Percentiles rank a stretch among this genome's conserved stretches.
Evolutionary conservation across 257 asterid species (phyloP).

Genomic region (Solanum phureja): DNA sequence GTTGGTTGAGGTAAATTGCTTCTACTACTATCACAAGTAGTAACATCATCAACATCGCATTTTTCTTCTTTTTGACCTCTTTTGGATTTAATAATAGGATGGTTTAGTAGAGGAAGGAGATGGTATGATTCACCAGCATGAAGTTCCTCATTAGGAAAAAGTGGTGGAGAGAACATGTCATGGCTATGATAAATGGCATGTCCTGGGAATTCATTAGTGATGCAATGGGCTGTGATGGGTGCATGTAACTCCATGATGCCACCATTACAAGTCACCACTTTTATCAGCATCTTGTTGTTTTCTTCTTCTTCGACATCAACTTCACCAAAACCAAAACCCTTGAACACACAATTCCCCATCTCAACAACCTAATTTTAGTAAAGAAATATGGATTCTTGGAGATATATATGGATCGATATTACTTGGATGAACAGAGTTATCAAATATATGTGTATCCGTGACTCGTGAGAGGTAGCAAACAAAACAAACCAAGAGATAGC

Average conservation of each 20-base stretch:
- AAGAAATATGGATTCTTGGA: not conserved
- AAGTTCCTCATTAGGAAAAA: conserved; percentile 27
- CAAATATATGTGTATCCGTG: not conserved
- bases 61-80: not conserved
- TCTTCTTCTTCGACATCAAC: conserved; percentile 6
- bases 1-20: not conserved
- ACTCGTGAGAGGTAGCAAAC: not conserved
- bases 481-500: not conserved
- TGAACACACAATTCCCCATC: conserved; percentile 37
- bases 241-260: conserved; percentile 47
- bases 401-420: not conserved
- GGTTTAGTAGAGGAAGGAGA: conserved; percentile 29
- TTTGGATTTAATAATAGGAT: not conserved
- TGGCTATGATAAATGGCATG: conserved; percentile 29
- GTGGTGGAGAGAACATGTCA: conserved; percentile 24
- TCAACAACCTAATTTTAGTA: not conserved
- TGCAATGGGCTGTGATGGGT: conserved; percentile 42
- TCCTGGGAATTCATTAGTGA: conserved; percentile 48
- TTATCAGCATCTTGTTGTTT: conserved; percentile 6
- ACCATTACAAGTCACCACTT: conserved; percentile 31
- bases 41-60: not conserved
- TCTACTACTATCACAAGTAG: not conserved
- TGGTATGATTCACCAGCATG: conserved; percentile 27
- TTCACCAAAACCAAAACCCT: conserved; percentile 7
- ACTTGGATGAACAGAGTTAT: not conserved